Percentiles rank a stretch among this genome's conserved stretches.
phyloP scores from a whole-genome alignment of 2,329 filamentous ascomycete species.

The Fusarium fujikuroi region DNA sequence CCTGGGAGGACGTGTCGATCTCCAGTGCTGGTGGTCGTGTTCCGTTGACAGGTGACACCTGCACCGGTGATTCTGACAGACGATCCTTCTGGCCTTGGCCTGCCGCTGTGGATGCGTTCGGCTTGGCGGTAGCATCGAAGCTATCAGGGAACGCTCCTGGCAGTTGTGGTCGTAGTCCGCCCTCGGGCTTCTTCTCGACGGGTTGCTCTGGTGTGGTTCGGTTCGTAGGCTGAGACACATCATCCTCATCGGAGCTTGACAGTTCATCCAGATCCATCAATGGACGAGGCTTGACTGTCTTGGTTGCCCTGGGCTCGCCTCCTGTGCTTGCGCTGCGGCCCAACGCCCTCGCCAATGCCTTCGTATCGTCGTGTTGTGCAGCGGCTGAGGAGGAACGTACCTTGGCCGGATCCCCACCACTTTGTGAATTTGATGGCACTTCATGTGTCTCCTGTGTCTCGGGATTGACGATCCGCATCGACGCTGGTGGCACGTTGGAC shows the following conservation, averaged over 20 bases:
- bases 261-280: constrained; percentile 78
- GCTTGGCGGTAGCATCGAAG: constrained; percentile 49
- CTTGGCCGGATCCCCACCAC: constrained; percentile 44
- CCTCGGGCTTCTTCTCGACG: constrained; percentile 33
- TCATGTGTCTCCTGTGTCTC: constrained; percentile 58
- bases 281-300: constrained; percentile 61
- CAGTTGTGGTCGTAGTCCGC: constrained; percentile 48
- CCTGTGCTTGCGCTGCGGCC: constrained; percentile 48
- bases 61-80: constrained; percentile 74
- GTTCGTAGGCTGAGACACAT: constrained; percentile 42
- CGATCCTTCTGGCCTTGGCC: constrained; percentile 53
- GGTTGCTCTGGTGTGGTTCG: constrained; percentile 29
- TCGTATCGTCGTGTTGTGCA: constrained; percentile 52
- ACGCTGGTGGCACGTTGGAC: constrained; percentile 65
- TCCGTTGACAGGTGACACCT: constrained; percentile 57
- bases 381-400: constrained; percentile 51
- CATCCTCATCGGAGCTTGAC: constrained; percentile 65
- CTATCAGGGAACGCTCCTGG: constrained; percentile 57
- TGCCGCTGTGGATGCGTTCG: constrained; percentile 48
- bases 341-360: constrained; percentile 35
- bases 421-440: constrained; percentile 48
- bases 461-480: constrained; percentile 68
- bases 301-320: constrained; percentile 63
- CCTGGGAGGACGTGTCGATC: constrained; percentile 76
- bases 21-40: constrained; percentile 73